Percentiles rank a stretch among this genome's conserved stretches.
phyloP scores from a whole-genome alignment of 2,329 filamentous ascomycete genomes.

The Ceratocystis colombiana region DNA sequence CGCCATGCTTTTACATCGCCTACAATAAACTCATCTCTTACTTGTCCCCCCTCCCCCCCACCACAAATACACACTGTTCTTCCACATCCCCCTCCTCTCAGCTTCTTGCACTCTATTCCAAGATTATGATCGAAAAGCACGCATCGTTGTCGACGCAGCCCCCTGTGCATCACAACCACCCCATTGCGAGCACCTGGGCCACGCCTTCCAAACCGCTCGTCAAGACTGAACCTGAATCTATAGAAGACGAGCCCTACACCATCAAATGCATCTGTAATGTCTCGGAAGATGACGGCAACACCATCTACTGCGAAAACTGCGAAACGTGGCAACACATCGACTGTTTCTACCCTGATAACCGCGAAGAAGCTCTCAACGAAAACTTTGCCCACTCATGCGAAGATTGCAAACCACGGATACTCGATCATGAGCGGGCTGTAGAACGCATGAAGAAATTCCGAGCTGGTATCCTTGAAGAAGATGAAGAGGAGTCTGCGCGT shows the following conservation, averaged over 20 bases:
- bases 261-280: slow-evolving; percentile 98
- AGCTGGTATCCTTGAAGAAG: slow-evolving; percentile 48
- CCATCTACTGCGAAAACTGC: slow-evolving; percentile 90
- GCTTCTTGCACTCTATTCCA: slow-evolving; percentile 33
- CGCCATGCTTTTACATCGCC: slow-evolving; percentile 50
- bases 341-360: slow-evolving; percentile 77
- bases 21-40: slow-evolving; percentile 41
- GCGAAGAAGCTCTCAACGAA: slow-evolving; percentile 59
- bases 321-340: slow-evolving; percentile 98
- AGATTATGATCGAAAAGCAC: slow-evolving; percentile 55
- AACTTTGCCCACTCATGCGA: slow-evolving; percentile 75
- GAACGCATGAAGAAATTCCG: slow-evolving; percentile 42
- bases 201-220: slow-evolving; percentile 35
- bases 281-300: slow-evolving; percentile 91
- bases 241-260: slow-evolving; percentile 73
- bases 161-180: slow-evolving; percentile 45
- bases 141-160: slow-evolving; percentile 45
- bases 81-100: slow-evolving; percentile 23
- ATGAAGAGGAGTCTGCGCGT: slow-evolving; percentile 37
- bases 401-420: slow-evolving; percentile 68
- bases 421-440: slow-evolving; percentile 65
- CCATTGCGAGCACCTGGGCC: slow-evolving; percentile 35
- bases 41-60: slow-evolving; percentile 27
- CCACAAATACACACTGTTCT: slow-evolving; percentile 26
- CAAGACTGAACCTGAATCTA: slow-evolving; percentile 24